Base-by-base conservation (phyloP, 208 protist species). In the Trypanosoma melophagium region DNA sequence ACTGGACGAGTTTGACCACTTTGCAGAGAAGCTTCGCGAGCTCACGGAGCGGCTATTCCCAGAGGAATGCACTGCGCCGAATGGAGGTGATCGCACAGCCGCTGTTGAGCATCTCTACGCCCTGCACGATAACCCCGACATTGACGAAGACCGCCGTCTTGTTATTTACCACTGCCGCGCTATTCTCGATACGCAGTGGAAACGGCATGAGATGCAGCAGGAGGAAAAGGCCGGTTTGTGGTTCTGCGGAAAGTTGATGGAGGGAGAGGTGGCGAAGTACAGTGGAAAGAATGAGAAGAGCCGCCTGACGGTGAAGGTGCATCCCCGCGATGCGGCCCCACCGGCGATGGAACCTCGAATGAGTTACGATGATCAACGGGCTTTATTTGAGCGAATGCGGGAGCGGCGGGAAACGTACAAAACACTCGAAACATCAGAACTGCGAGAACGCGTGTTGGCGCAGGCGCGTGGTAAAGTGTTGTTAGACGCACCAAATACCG, bases 111-210 rank as follows among this genome's bases (percentile, higher is more conserved):
- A 47, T 17, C 75, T 94, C 24, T 85, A 84, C 58, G 49, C 8
- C 19, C 35, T 83, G 59, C 63, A 83, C 49, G 83, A 92, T 28
- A 81, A 90, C 68, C 89, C 89, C 40, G 81, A 90, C 16, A 66
- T 93, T 31, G 76, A 83, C 57, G 89, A 95, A 64, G 80, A 87
- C 63, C 54, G 63, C n/a, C 84, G 89, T 2, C 78, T 90, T 31
- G 40, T 73, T 41, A 78, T 95, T 22, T 95, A 95, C 65, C 84
- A 95, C 83, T 92, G 86, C 71, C 77, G 89, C 40, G 84, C 76
- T 10, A 71, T 95, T 44, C 49, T 95, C 14, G 89, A 95, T 64
- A 69, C 77, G 2, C 31, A 73, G 51, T 95, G 89, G 87, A 78
- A 72, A 49, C 41, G 24, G 24, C 74, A 87, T 41, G 89, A 95